Evolutionary conservation across 108 stramenopile genomes (phyloP), one percentile per base, ranked within the genome.

Genomic region (Stephanodiscus triporus): DNA sequence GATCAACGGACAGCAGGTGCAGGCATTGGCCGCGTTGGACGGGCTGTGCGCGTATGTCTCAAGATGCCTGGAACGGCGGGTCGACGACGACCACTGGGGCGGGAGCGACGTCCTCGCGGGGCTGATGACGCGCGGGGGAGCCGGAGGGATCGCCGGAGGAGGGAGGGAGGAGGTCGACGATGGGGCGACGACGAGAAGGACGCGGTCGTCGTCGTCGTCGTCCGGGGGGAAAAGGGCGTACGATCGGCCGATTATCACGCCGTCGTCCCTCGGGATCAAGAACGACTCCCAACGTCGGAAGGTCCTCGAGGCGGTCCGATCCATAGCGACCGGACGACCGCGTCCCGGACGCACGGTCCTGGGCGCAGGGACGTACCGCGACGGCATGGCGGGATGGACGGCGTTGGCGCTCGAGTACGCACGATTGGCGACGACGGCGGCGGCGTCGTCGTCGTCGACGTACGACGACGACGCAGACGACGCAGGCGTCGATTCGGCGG

Each of bases 291-390:
- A 76, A 11, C 70, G 76, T 6, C 51, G 34, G 23, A 51, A 63
- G 16, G 20, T 70, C 50, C 77, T 86, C 7, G 86, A 88, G 26
- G 94, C 94, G 0, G 79, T 89, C 9, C 59, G 77, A 22, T 87
- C 91, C 47, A 88, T 94, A 55, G 89, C 93, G 23, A 95, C 89
- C 11, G 84, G 85, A 2, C 72, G 83, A 42, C 90, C 91, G 0
- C 80, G 91, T 54, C 81, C 81, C 9, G 94, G 91, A 4, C 85
- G 90, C 61, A 77, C 83, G 11, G 85, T 86, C 13, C 77, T 92
- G 1, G 91, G 91, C 5, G 66, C 68, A 20, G 89, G 89, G 5
- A 91, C 89, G 22, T 91, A 77, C 69, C 75, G 78, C 14, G 91
- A 92, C 59, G 94, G 81, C 6, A 66, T 73, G 55, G 75, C 40